phyloP scores from a whole-genome alignment of 768 basidiomycete genomes.

The Tylopilus rubrobrunneus region DNA sequence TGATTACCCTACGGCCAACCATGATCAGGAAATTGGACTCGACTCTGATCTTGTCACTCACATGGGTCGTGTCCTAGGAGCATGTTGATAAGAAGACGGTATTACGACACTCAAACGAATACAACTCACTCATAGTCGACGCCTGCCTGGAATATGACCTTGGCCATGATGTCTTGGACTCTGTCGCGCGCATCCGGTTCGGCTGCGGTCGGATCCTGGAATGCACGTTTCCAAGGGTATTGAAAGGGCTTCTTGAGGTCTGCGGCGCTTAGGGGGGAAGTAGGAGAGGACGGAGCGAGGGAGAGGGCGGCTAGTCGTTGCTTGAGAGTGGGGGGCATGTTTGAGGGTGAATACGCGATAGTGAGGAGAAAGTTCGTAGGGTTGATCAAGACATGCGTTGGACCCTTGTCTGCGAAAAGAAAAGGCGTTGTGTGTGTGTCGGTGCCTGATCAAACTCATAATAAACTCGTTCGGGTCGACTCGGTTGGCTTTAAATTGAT shows the following conservation, averaged over 20 bases:
- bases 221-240: conserved; percentile 50
- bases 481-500: background rate
- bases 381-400: conserved; percentile 13
- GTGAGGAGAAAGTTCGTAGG: too few relatives aligned
- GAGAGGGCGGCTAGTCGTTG: conserved; percentile 65
- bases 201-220: conserved; percentile 21
- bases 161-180: conserved; percentile 62
- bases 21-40: conserved; percentile 5
- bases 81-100: conserved; percentile 16
- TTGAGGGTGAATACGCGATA: background rate
- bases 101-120: background rate
- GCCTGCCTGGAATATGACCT: conserved; percentile 83
- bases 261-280: conserved; percentile 28
- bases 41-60: conserved; percentile 35
- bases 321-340: conserved; percentile 48
- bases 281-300: conserved; percentile 47
- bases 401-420: conserved; percentile 2
- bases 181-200: conserved; percentile 35
- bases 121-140: conserved; percentile 78
- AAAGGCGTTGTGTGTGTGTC: conserved; percentile 1
- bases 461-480: background rate
- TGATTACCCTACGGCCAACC: conserved; percentile 59
- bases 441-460: background rate
- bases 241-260: conserved; percentile 40
- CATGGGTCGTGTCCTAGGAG: conserved; percentile 77